Evolutionary conservation across 2,329 filamentous ascomycete species (phyloP).

Genomic region (Aspergillus fructus): DNA sequence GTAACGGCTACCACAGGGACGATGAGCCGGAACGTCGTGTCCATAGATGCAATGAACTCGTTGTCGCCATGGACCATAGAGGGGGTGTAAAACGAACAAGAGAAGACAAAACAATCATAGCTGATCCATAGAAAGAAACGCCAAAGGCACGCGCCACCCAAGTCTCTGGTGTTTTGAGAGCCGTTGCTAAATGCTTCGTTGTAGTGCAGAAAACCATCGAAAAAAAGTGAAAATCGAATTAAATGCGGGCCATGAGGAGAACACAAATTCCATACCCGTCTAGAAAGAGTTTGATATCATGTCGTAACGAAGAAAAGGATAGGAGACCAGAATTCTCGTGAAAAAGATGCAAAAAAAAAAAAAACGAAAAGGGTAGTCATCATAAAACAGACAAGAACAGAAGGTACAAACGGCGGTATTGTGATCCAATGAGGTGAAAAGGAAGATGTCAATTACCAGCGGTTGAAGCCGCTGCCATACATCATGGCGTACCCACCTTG

Average conservation of each 20-base stretch:
- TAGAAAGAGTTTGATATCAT: slow-evolving; percentile 33
- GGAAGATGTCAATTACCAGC: slow-evolving; percentile 58
- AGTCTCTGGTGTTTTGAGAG: slow-evolving; percentile 31
- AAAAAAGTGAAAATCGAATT: slow-evolving; percentile 26
- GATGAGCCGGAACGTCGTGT: slow-evolving; percentile 34
- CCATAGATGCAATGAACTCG: slow-evolving; percentile 36
- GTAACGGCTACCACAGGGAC: slow-evolving; percentile 31
- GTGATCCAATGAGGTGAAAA: slow-evolving; percentile 22
- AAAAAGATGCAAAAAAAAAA: slow-evolving; percentile 11
- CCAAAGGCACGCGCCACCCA: slow-evolving; percentile 35
- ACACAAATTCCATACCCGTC: slow-evolving; percentile 26
- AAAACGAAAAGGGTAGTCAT: slow-evolving; percentile 19
- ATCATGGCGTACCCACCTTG: slow-evolving; percentile 96
- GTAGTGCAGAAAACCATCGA: slow-evolving; percentile 19
- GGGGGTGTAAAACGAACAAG: slow-evolving; percentile 17
- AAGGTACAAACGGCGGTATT: slow-evolving; percentile 16
- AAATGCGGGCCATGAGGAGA: slow-evolving; percentile 21
- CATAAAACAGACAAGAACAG: slow-evolving; percentile 17
- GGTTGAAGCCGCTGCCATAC: slow-evolving; percentile 68
- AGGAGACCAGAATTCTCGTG: not conserved
- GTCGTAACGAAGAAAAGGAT: slow-evolving; percentile 26
- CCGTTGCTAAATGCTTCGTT: slow-evolving; percentile 36
- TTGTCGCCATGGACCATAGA: slow-evolving; percentile 16
- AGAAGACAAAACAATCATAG: slow-evolving; percentile 18
- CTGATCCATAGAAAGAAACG: slow-evolving; percentile 30